Evolutionary conservation across 2,329 filamentous ascomycete genomes (phyloP).

Genomic region (Fusarium beomiforme): DNA sequence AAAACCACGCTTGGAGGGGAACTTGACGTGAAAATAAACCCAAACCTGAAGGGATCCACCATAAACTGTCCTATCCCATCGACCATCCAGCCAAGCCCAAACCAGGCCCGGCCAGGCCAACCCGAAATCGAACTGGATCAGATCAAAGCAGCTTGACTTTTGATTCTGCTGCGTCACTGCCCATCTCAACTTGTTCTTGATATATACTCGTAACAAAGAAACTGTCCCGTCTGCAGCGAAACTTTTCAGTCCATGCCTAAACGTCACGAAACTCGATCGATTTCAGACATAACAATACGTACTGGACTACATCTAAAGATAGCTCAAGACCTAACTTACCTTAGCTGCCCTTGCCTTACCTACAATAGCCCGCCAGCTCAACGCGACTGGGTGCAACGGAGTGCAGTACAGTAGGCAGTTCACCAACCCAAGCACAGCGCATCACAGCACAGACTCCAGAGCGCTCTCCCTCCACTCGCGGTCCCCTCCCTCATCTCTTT

Average conservation of each 20-base stretch:
- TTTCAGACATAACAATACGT: background rate
- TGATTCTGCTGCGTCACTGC: conserved; percentile 39
- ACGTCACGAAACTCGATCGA: background rate
- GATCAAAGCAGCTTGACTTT: conserved; percentile 35
- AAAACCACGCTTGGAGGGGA: conserved; percentile 10
- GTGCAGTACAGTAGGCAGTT: background rate
- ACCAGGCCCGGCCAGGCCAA: conserved; percentile 22
- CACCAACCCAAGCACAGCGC: conserved; percentile 4
- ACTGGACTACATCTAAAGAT: background rate
- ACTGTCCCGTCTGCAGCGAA: conserved; percentile 3
- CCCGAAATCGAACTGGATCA: conserved; percentile 36
- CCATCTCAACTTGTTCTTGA: conserved; percentile 23
- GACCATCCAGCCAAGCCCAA: conserved; percentile 7
- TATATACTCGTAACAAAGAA: conserved; percentile 15
- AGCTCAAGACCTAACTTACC: background rate
- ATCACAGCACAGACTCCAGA: conserved; percentile 33
- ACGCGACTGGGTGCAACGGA: background rate
- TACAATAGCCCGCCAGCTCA: conserved; percentile 6
- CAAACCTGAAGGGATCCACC: conserved; percentile 29
- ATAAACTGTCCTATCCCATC: conserved; percentile 35
- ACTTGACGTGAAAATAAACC: conserved; percentile 18
- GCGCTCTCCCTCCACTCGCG: conserved; percentile 27
- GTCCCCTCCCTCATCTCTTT: conserved; percentile 38
- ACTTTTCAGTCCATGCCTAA: background rate
- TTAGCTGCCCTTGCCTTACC: background rate